phyloP scores from a whole-genome alignment of 768 basidiomycete genomes.

The Cystobasidium onofrii region DNA sequence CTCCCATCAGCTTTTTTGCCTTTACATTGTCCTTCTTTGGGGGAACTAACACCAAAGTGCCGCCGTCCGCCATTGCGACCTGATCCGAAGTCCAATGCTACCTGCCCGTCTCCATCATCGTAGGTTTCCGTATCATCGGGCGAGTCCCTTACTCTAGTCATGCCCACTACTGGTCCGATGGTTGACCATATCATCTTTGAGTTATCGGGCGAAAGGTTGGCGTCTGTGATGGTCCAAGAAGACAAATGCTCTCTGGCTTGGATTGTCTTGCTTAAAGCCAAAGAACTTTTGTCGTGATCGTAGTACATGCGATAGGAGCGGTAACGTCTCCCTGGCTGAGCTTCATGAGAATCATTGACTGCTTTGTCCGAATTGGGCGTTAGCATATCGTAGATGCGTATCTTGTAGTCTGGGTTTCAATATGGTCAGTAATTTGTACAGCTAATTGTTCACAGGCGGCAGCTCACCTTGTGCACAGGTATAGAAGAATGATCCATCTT shows the following conservation, averaged over 20 bases:
- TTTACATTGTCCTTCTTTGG: too few species aligned
- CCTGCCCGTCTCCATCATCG: slow-evolving; percentile 63
- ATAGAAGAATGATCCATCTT: slow-evolving; percentile 70
- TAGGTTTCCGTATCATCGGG: slow-evolving; percentile 75
- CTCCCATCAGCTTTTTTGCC: too few species aligned
- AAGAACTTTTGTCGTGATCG: slow-evolving; percentile 46
- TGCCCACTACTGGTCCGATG: slow-evolving; percentile 43
- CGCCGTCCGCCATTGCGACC: slow-evolving; percentile 15
- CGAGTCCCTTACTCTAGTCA: slow-evolving; percentile 53
- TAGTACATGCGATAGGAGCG: slow-evolving; percentile 33
- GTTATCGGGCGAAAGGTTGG: slow-evolving; percentile 30
- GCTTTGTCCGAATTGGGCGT: slow-evolving; percentile 46
- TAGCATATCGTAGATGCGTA: slow-evolving; percentile 78
- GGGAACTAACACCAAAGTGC: slow-evolving; percentile 28
- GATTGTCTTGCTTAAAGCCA: slow-evolving; percentile 51
- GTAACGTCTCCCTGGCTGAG: slow-evolving; percentile 33
- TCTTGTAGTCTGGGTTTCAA: slow-evolving; percentile 59
- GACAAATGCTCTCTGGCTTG: slow-evolving; percentile 19
- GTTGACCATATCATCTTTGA: slow-evolving; percentile 29
- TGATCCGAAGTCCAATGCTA: slow-evolving; percentile 43
- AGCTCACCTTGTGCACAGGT: slow-evolving; percentile 71
- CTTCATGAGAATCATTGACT: slow-evolving; percentile 26
- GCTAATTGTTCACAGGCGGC: slow-evolving; percentile 21
- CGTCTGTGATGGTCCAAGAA: slow-evolving; percentile 26
- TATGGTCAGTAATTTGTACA: neutral